Evolutionary conservation across 345 rosid genomes (phyloP), one percentile per base, ranked within the genome.

Genomic region (Heritiera littoralis): DNA sequence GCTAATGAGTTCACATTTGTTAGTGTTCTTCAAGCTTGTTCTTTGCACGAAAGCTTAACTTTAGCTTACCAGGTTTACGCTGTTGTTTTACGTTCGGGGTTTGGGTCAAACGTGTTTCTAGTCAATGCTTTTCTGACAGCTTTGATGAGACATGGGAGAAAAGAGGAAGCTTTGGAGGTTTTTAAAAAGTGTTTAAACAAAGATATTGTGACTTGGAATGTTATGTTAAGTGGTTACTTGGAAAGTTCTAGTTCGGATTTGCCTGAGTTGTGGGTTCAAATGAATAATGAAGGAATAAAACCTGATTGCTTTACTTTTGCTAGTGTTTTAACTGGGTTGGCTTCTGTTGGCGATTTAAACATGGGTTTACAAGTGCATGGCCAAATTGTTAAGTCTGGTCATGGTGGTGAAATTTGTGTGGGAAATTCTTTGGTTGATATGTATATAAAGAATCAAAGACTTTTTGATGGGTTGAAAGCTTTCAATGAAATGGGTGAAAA

Each of bases 121-220:
- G 61, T 66, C 20, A 88, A 90, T 86, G 91, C 89, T 28, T 84
- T 90, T 59, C 58, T 87, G 66, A 84, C 87, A 18, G 88, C 82
- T 77, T 82, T 90, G 81, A 86, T 88, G 41, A 80, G 93, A 75
- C 85, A 72, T 17, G 90, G 84, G 48, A 52, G 70, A 48, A 61
- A 86, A 80, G 45, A 40, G 54, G 91, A 88, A 66, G 93, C 90
- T 70, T 46, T 74, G 74, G 77, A 61, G 66, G 80, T 86, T 60
- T 90, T 90, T n/a, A 77, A 83, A 46, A 72, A 79, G 71, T 77
- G 80, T 74, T 23, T 12, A 9, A n/a, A 45, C 73, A 86, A 84
- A 66, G 90, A 88, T 72, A 66, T 83, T 12, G 90, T 90, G 35
- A 81, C 91, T 51, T 90, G 93, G 91, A 90, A 90, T 82, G 85